phyloP scores from a whole-genome alignment of 139 green algal genomes.

The Chlorella sp. region DNA sequence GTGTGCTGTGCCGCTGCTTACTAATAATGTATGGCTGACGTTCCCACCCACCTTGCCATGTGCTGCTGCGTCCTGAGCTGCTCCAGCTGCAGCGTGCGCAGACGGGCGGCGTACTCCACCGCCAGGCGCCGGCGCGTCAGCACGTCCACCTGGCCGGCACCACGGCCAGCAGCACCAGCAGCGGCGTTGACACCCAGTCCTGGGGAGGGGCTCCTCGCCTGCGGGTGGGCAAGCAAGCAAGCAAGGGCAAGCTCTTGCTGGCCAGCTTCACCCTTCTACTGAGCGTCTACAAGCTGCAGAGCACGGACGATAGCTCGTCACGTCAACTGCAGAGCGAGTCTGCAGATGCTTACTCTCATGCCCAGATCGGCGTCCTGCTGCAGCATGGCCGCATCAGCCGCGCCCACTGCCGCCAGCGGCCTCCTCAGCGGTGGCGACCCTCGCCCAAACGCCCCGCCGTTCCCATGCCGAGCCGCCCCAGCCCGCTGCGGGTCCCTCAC shows the following conservation, averaged over 20 bases:
- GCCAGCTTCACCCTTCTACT: background rate
- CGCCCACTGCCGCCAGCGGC: background rate
- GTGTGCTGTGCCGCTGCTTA: background rate
- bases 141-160: background rate
- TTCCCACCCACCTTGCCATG: background rate
- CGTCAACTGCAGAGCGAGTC: no score
- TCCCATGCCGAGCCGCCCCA: background rate
- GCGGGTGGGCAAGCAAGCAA: no score
- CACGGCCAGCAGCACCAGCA: background rate
- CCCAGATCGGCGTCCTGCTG: no score
- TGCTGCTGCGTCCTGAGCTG: background rate
- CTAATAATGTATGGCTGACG: background rate
- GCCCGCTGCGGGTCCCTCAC: no score
- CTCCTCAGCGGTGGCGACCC: background rate
- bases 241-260: background rate
- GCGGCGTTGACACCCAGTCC: background rate
- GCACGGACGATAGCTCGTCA: background rate
- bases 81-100: background rate
- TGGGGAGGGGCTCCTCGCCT: no score
- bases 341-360: background rate
- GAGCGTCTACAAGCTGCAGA: background rate
- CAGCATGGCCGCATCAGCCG: background rate
- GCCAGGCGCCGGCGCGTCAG: background rate
- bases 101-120: background rate
- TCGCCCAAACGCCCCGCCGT: background rate